These are phyloP conservation scores for Phytophthora vignae DNA, from an alignment of 352 stramenopile genomes.

Conservation along the genomic window DNA sequence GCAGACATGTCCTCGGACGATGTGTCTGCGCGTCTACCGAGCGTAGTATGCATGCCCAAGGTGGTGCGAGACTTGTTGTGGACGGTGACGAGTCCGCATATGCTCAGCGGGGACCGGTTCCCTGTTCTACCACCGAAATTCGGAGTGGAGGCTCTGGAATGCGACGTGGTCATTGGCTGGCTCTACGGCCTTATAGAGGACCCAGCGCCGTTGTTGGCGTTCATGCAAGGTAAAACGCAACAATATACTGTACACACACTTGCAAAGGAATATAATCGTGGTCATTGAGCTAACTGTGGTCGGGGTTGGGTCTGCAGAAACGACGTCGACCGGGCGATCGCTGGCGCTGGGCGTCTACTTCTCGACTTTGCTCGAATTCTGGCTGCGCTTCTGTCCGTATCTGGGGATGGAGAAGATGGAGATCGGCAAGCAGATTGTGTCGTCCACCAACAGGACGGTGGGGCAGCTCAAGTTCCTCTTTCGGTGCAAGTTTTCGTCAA, in stretches of 20 bases:
- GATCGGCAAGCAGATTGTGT: constrained; percentile 72
- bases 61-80: constrained; percentile 76
- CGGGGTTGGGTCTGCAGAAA: constrained; percentile 34
- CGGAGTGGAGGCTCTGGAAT: constrained; percentile 31
- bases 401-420: constrained; percentile 55
- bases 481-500: constrained; percentile 39
- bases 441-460: constrained; percentile 63
- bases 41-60: constrained; percentile 44
- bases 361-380: constrained; percentile 74
- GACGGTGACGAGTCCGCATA: constrained; percentile 63
- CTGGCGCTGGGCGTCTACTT: constrained; percentile 80
- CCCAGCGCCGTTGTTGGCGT: constrained; percentile 51
- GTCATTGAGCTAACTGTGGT: constrained; percentile 7
- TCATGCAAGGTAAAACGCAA: constrained; percentile 55
- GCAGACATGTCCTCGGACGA: constrained; percentile 19
- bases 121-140: constrained; percentile 59
- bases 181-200: constrained; percentile 51
- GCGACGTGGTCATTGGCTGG: constrained; percentile 53
- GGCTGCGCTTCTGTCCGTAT: constrained; percentile 61
- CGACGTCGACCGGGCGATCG: constrained; percentile 39
- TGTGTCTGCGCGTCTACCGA: constrained; percentile 19
- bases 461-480: constrained; percentile 85
- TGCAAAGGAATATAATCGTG: neutral
- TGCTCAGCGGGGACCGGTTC: constrained; percentile 51
- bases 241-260: neutral